These are phyloP conservation scores for Rosa hybrid DNA, from an alignment of 331 rosid species.

Conservation along the genomic window DNA sequence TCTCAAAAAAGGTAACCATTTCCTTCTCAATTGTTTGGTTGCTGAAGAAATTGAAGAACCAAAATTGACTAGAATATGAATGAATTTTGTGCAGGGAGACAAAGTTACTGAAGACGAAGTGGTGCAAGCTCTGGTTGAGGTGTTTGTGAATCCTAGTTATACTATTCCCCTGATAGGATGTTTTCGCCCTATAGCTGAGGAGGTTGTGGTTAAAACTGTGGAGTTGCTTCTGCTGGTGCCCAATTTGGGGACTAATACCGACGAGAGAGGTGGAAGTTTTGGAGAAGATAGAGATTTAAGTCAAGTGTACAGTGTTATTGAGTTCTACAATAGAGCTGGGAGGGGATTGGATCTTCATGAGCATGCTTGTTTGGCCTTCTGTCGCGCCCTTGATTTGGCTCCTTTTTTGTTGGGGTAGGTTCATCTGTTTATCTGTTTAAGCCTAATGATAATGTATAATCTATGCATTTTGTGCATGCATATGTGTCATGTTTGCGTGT, in stretches of 20 bases:
- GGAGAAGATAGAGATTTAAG: slow-evolving; percentile 34
- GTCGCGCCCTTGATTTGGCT: slow-evolving; percentile 71
- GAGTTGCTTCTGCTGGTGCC: slow-evolving; percentile 58
- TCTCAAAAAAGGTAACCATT: slow-evolving; percentile 43
- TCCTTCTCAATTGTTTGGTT: neutral
- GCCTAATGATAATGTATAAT: neutral
- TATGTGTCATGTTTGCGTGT: neutral
- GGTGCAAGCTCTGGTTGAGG: slow-evolving; percentile 48
- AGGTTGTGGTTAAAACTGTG: slow-evolving; percentile 57
- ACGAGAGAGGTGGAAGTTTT: slow-evolving; percentile 19
- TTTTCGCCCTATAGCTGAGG: slow-evolving; percentile 56
- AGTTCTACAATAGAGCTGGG: slow-evolving; percentile 46
- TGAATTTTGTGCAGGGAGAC: slow-evolving; percentile 36
- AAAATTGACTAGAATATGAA: neutral
- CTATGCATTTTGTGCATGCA: neutral
- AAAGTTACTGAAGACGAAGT: slow-evolving; percentile 61
- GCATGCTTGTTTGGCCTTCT: slow-evolving; percentile 75
- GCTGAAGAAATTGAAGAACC: neutral
- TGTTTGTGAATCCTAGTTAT: slow-evolving; percentile 67
- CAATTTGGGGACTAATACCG: slow-evolving; percentile 56
- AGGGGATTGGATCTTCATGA: slow-evolving; percentile 90
- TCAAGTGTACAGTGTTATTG: slow-evolving; percentile 48
- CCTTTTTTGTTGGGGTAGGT: slow-evolving; percentile 67
- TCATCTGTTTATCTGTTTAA: neutral
- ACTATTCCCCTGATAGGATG: slow-evolving; percentile 73